Percentiles rank a stretch among this genome's conserved stretches.
These are phyloP conservation scores for Ascochyta lentis DNA, from an alignment of 2,329 filamentous ascomycete species.

Conservation along the genomic window DNA sequence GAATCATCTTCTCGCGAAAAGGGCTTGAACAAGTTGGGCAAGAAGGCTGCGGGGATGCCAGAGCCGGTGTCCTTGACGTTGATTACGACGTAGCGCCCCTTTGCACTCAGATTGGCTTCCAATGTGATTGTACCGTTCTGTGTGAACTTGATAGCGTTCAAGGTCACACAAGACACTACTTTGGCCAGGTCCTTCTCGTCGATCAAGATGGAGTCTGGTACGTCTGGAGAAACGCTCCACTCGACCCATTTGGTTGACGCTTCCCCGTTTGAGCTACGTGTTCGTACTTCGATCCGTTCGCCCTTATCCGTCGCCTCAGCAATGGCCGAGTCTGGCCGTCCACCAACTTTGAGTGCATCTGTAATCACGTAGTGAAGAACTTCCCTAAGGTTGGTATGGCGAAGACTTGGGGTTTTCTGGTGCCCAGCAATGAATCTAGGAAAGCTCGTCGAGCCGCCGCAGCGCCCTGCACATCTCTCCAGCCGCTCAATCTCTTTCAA, in stretches of 20 bases:
- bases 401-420: slow-evolving; percentile 54
- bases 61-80: slow-evolving; percentile 70
- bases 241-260: slow-evolving; percentile 57
- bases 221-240: slow-evolving; percentile 57
- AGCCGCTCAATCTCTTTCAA: slow-evolving; percentile 23
- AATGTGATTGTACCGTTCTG: slow-evolving; percentile 68
- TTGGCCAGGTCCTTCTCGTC: slow-evolving; percentile 70
- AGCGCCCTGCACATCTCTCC: slow-evolving; percentile 26
- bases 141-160: slow-evolving; percentile 76
- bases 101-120: slow-evolving; percentile 59
- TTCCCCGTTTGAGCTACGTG: slow-evolving; percentile 53
- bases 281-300: slow-evolving; percentile 58
- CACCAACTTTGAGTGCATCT: slow-evolving; percentile 60
- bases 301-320: slow-evolving; percentile 55
- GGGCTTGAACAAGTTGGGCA: slow-evolving; percentile 71
- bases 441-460: slow-evolving; percentile 37
- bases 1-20: slow-evolving; percentile 74
- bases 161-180: slow-evolving; percentile 67
- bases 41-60: slow-evolving; percentile 71
- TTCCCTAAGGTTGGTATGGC: slow-evolving; percentile 57
- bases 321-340: slow-evolving; percentile 59
- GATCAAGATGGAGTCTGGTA: slow-evolving; percentile 62
- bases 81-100: slow-evolving; percentile 63
- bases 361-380: slow-evolving; percentile 60
- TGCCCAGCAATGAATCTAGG: slow-evolving; percentile 48